A percentile compares a stretch with the other conserved stretches of the same genome.
Evolutionary conservation across 345 rosid genomes (phyloP).

Genomic region (Turnera subulata): DNA sequence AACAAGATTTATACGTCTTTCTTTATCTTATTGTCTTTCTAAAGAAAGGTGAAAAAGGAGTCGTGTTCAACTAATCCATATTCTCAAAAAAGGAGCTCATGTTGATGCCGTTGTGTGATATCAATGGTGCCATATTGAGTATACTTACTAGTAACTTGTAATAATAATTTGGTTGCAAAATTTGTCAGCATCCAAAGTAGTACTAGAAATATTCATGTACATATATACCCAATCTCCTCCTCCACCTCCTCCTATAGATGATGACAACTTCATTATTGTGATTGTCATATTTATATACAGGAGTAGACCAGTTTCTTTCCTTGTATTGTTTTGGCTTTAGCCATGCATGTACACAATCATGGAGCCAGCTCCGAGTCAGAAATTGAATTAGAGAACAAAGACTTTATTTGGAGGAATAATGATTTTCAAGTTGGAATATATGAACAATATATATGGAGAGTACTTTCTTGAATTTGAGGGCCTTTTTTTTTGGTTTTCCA

Average conservation of each 20-base stretch:
- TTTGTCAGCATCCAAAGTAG: slow-evolving; percentile 23
- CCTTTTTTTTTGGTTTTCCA: too few relatives aligned
- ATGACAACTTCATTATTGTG: slow-evolving; percentile 24
- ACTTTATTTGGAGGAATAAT: neutral
- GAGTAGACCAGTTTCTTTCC: slow-evolving; percentile 9
- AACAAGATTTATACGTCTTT: neutral
- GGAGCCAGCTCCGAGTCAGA: neutral
- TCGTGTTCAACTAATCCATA: slow-evolving; percentile 3
- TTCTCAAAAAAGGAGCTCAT: neutral
- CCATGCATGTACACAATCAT: neutral
- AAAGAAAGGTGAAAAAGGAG: neutral
- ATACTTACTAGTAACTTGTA: slow-evolving; percentile 4
- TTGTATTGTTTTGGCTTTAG: slow-evolving; percentile 10
- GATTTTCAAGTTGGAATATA: neutral
- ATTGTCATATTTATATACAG: slow-evolving; percentile 10
- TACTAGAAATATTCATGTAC: too few relatives aligned
- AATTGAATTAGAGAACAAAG: neutral
- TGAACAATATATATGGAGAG: neutral
- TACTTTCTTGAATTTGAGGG: slow-evolving; percentile 6
- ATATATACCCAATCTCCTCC: neutral
- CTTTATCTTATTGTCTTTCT: neutral
- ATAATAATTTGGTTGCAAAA: slow-evolving; percentile 14
- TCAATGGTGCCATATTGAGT: slow-evolving; percentile 10
- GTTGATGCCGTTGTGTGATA: neutral
- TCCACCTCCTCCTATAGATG: slow-evolving; percentile 6